phyloP scores from a whole-genome alignment of 331 rosid genomes.

The Acacia pycnantha region DNA sequence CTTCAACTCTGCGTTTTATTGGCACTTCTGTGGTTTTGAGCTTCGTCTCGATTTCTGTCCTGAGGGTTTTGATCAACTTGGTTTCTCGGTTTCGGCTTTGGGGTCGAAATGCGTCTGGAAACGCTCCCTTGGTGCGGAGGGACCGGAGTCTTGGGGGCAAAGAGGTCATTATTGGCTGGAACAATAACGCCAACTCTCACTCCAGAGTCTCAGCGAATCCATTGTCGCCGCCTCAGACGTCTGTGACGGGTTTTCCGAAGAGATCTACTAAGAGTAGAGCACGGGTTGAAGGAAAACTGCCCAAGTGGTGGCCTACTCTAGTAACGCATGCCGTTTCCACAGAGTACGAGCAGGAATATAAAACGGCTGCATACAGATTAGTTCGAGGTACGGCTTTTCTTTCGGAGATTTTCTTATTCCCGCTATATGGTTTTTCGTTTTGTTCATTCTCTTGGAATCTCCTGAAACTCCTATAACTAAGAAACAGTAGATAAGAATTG shows the following conservation, averaged over 20 bases:
- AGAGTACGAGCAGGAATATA: conserved; percentile 38
- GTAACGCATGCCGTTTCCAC: conserved; percentile 2
- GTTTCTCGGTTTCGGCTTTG: conserved; percentile 36
- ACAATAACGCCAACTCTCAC: conserved; percentile 17
- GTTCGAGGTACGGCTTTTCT: conserved; percentile 58
- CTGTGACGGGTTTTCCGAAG: not conserved
- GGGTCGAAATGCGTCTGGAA: conserved; percentile 25
- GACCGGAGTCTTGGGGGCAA: conserved; percentile 93
- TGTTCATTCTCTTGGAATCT: not conserved
- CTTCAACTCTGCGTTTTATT: conserved; percentile 60
- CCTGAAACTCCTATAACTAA: not conserved
- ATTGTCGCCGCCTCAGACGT: conserved; percentile 15
- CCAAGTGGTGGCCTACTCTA: conserved; percentile 81
- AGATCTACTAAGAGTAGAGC: conserved; percentile 33
- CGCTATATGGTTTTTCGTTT: not conserved
- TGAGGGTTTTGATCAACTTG: conserved; percentile 38
- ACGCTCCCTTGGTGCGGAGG: conserved; percentile 57
- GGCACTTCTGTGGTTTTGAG: conserved; percentile 45
- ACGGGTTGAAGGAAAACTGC: conserved; percentile 47
- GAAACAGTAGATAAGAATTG: not conserved
- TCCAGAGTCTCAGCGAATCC: conserved; percentile 37
- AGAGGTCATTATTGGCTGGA: conserved; percentile 71
- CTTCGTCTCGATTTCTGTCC: conserved; percentile 35
- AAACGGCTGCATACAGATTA: conserved; percentile 66
- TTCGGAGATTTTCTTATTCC: not conserved